These are phyloP conservation scores for Poterioochromonas sp. DNA, from an alignment of 352 stramenopile species.

Conservation along the genomic window DNA sequence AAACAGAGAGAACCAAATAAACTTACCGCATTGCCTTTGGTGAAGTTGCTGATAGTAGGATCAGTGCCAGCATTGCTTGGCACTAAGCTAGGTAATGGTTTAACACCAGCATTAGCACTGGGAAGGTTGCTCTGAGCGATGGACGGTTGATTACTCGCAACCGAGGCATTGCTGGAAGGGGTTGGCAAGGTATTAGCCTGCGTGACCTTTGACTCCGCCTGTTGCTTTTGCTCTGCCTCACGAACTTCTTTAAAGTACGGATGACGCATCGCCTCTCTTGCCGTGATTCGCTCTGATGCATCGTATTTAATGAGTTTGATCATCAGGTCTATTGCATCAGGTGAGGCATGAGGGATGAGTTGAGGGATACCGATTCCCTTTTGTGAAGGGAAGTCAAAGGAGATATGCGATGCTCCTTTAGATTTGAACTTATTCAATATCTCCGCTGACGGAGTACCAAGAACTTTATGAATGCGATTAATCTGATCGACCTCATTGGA, in stretches of 20 bases:
- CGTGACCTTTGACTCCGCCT: slow-evolving; percentile 14
- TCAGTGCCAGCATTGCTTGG: not conserved
- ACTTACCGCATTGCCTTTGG: not conserved
- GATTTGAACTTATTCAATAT: slow-evolving; percentile 77
- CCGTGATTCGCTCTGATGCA: slow-evolving; percentile 71
- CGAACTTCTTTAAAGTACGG: slow-evolving; percentile 74
- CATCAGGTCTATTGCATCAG: slow-evolving; percentile 68
- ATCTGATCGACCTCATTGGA: slow-evolving; percentile 90
- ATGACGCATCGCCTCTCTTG: slow-evolving; percentile 71
- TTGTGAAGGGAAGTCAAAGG: slow-evolving; percentile 79
- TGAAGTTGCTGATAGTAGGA: not conserved
- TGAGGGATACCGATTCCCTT: slow-evolving; percentile 66
- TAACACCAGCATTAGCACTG: not conserved
- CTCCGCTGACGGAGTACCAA: slow-evolving; percentile 71
- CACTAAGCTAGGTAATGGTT: not conserved
- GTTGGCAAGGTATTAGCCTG: slow-evolving; percentile 5
- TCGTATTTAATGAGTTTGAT: slow-evolving; percentile 53
- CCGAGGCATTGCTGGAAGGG: not conserved
- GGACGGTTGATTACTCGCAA: not conserved
- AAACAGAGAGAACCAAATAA: no score
- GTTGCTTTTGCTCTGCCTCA: slow-evolving; percentile 53
- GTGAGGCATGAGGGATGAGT: slow-evolving; percentile 72
- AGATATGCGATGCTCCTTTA: slow-evolving; percentile 75
- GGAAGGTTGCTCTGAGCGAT: not conserved
- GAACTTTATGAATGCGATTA: slow-evolving; percentile 80